Evolutionary conservation across 164 flowering plant species (phyloP), one percentile per base, ranked within the genome.

Genomic region (Sedum album): DNA sequence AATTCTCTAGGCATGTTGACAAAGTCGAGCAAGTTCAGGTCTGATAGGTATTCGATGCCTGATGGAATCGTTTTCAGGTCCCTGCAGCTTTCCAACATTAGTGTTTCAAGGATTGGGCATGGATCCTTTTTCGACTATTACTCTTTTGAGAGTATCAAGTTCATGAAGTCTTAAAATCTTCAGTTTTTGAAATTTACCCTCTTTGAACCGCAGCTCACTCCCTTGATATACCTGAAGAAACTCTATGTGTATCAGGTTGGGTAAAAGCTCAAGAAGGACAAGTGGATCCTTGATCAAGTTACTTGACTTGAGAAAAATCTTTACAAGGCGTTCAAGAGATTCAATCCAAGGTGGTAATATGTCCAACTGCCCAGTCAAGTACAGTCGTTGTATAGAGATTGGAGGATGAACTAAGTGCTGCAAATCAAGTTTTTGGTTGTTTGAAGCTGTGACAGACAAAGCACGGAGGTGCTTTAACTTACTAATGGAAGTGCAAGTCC

Each of bases 311-410:
- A 60, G n/a, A 3, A n/a, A 1, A 39, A 66, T 5, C 36, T 20
- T 66, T 5, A 33, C 60, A 11, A 66, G 20, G 7, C 31, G 11
- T 14, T 61, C 8, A 20, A 74, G 70, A 10, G n/a, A n/a, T 10
- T 65, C 15, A 25, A 73, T 65, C 76, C 72, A 73, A 35, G 21
- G 31, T 0, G 76, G 76, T 28, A 73, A 25, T 41, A n/a, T 55
- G 9, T 11, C 60, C 26, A 73, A 26, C 31, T 30, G 72, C 38
- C 76, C 76, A 1, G 36, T 8, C 20, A 73, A 23, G 53, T 23
- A 46, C 5, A 73, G 48, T 14, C 66, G 31, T 28, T 21, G 65
- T 30, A 73, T 49, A 14, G 17, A 25, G 0, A 1, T 46, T 0
- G 72, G 72, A 7, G 75, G 72, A 14, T 7, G n/a, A 26, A 7